Conservation (phyloP, 116 monocot species). For the Iris pallida region DNA sequence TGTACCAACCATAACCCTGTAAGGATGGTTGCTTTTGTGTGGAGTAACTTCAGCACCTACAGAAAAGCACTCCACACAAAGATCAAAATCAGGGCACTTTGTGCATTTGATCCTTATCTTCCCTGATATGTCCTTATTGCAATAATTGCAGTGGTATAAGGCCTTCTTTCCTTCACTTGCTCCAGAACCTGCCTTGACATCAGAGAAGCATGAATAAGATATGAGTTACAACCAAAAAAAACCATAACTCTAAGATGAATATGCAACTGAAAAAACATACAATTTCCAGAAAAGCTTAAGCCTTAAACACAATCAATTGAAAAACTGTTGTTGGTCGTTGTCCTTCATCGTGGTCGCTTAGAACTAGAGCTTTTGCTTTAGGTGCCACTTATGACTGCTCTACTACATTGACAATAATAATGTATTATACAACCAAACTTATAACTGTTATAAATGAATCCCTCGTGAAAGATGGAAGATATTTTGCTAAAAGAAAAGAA, state of each 20-base stretch:
- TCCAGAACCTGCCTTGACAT: constrained; percentile 39
- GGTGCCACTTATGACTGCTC: too few species aligned
- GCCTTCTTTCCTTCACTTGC: constrained; percentile 69
- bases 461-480: too few species aligned
- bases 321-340: neutral
- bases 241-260: neutral
- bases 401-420: too few species aligned
- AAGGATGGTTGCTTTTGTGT: constrained; percentile 86
- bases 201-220: neutral
- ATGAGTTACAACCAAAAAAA: neutral
- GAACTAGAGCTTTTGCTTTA: too few species aligned
- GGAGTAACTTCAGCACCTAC: constrained; percentile 86
- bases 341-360: neutral
- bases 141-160: constrained; percentile 85
- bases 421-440: too few species aligned
- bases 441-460: too few species aligned
- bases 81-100: constrained; percentile 79
- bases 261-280: neutral
- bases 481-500: too few species aligned
- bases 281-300: neutral
- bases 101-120: constrained; percentile 86
- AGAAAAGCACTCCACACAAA: constrained; percentile 83
- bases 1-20: constrained; percentile 81
- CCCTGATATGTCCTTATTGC: constrained; percentile 87
- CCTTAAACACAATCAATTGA: neutral